Base-by-base conservation (phyloP, 768 basidiomycete genomes). In the Harrya chromipes region DNA sequence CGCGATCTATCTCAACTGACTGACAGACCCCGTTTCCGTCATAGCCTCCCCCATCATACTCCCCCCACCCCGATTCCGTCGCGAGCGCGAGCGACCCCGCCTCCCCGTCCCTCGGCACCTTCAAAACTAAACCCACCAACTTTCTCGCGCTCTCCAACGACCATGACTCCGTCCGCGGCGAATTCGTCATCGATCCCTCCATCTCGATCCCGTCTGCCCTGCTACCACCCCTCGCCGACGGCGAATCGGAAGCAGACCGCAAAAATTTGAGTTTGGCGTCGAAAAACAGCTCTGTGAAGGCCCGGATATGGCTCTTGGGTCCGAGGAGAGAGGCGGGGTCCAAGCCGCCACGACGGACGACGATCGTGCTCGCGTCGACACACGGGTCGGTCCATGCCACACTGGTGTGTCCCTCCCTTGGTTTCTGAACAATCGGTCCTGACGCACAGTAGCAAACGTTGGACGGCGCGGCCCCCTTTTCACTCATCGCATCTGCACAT, bases 121-220 rank as follows among this genome's bases (percentile, higher is more conserved):
- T 50, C 59, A 69, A 65, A 35, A 49, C 54, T 13, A 66, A 67
- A 42, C 57, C 65, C 1, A 68, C 62, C 43, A 69, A 66, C 52
- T 50, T 49, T 23, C 55, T 69, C 29, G 4, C 31, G 1, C 44
- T 67, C 0, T 46, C 29, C 40, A 53, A 52, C 12, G 40, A 41
- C 12, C 4, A 52, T 14, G 33, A 21, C 33, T 2, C 34, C n/a
- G 31, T 66, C 40, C 49, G 39, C 3, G 65, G 67, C 33, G 57
- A 64, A 42, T 80, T 76, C 64, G 58, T 74, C 29, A 62, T 80
- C 35, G 73, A 80, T 49, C 73, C 79, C 1, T 51, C 61, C 17
- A 59, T 79, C 19, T 26, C 43, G 11, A 68, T 80, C 39, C 78
- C 79, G 0, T 4, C 57, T 0, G 48, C 66, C 16, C 45, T 76